Evolutionary conservation across 2,329 filamentous ascomycete species (phyloP).

Genomic region (Neocucurbitaria cava): DNA sequence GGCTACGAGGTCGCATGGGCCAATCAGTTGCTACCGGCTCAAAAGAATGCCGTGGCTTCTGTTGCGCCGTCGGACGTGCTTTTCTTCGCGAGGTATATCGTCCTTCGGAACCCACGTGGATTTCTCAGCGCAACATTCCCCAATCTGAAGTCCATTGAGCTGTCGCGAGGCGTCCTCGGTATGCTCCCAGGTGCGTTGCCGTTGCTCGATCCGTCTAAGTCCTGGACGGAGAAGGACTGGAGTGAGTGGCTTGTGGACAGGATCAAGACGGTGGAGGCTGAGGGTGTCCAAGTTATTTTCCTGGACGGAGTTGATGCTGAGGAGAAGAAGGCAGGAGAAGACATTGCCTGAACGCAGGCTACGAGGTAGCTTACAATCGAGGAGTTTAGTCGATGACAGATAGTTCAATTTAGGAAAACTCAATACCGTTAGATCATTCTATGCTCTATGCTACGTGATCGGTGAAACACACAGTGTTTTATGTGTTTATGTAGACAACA

Average conservation of each 20-base stretch:
- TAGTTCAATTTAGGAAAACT: no score
- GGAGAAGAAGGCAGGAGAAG: not conserved
- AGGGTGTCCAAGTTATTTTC: constrained; percentile 6
- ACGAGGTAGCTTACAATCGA: no score
- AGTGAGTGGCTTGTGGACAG: not conserved
- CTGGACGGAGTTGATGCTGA: not conserved
- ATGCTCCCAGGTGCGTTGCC: not conserved
- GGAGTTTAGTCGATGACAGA: no score
- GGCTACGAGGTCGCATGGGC: not conserved
- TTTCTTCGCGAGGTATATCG: not conserved
- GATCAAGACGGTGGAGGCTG: constrained; percentile 10
- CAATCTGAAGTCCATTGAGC: not conserved
- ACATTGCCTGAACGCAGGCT: no score
- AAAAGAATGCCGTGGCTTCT: not conserved
- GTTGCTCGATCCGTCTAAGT: constrained; percentile 6
- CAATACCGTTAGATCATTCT: no score
- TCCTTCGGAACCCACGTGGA: not conserved
- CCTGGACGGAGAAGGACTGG: not conserved
- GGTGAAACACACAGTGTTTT: no score
- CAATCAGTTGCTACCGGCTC: not conserved
- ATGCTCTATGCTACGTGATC: no score
- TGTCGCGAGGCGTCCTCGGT: not conserved
- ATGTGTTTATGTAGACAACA: no score
- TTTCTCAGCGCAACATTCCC: not conserved
- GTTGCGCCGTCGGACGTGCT: not conserved